A percentile compares a stretch with the other conserved stretches of the same genome.
phyloP scores from a whole-genome alignment of 352 stramenopile genomes.

The Phytophthora melonis region DNA sequence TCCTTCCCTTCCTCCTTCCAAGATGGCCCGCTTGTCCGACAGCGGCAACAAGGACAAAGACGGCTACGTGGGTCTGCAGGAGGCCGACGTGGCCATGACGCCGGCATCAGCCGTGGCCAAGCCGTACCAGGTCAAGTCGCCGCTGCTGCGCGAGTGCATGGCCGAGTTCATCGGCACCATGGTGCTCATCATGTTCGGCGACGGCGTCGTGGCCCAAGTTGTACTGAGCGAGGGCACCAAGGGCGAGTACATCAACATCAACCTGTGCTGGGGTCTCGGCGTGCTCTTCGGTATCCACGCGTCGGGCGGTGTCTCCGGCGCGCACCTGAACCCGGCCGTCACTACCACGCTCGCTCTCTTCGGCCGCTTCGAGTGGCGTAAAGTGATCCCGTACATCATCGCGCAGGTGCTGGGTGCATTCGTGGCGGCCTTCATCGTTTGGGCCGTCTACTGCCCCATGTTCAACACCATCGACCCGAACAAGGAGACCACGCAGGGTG shows the following conservation, averaged over 20 bases:
- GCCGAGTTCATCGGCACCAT: constrained; percentile 72
- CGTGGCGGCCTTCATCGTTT: constrained; percentile 52
- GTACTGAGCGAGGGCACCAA: constrained; percentile 52
- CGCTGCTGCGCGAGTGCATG: constrained; percentile 61
- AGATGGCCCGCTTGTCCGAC: constrained; percentile 36
- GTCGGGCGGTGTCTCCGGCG: constrained; percentile 54
- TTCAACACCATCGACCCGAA: constrained; percentile 57
- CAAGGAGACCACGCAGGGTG: constrained; percentile 33
- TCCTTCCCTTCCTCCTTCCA: not conserved
- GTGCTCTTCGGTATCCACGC: constrained; percentile 72
- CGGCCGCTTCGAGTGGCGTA: constrained; percentile 55
- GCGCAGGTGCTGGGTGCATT: constrained; percentile 61
- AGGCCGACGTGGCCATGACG: constrained; percentile 34
- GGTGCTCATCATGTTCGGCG: constrained; percentile 66
- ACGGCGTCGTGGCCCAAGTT: constrained; percentile 70
- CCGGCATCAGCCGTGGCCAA: constrained; percentile 17
- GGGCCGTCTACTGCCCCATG: constrained; percentile 59
- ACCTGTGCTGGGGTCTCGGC: constrained; percentile 63
- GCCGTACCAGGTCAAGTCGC: constrained; percentile 48
- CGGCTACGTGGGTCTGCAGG: constrained; percentile 38
- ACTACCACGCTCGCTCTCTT: constrained; percentile 62
- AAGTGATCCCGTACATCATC: constrained; percentile 50
- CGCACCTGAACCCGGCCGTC: constrained; percentile 69
- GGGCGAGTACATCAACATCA: constrained; percentile 69
- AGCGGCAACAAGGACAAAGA: constrained; percentile 37